phyloP scores from a whole-genome alignment of 2,329 filamentous ascomycete genomes.

The Xylariaceae sp. region DNA sequence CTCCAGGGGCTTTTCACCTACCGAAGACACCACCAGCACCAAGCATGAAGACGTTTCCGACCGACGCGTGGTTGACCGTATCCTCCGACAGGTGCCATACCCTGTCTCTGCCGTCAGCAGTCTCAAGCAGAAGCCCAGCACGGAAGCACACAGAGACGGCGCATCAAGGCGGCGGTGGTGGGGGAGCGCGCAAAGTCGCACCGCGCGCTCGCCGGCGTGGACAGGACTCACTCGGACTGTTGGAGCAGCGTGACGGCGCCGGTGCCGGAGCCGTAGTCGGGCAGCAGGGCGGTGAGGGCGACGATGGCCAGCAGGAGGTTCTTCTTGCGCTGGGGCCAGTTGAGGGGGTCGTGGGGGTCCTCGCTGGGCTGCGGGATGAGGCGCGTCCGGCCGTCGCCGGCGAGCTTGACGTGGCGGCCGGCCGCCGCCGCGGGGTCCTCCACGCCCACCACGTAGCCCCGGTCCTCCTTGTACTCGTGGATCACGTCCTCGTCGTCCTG shows the following conservation, averaged over 20 bases:
- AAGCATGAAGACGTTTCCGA: conserved; percentile 45
- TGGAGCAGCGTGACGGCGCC: conserved; percentile 35
- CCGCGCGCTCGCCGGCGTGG: too few species aligned
- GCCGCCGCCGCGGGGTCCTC: conserved; percentile 15
- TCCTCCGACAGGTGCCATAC: conserved; percentile 41
- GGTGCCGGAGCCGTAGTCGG: conserved; percentile 41
- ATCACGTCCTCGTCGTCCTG: conserved; percentile 15
- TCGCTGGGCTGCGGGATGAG: conserved; percentile 47
- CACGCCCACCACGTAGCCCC: conserved; percentile 32
- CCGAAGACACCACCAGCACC: conserved; percentile 33
- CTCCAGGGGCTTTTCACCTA: conserved; percentile 16
- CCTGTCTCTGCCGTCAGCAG: too few species aligned
- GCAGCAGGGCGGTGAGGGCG: conserved; percentile 36
- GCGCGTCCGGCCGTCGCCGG: conserved; percentile 35
- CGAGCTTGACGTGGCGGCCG: conserved; percentile 23
- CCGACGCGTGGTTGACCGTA: conserved; percentile 42
- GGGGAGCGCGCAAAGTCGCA: neutral
- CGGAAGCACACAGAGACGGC: too few species aligned
- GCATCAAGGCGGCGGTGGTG: too few species aligned
- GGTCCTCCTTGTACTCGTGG: conserved; percentile 27
- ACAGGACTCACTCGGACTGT: conserved; percentile 34
- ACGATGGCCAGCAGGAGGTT: conserved; percentile 41
- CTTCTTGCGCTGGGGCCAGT: conserved; percentile 44
- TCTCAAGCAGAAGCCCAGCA: too few species aligned
- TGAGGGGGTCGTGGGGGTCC: conserved; percentile 44